These are phyloP conservation scores for Trypanosoma melophagium DNA, from an alignment of 208 protist species.

Conservation along the genomic window DNA sequence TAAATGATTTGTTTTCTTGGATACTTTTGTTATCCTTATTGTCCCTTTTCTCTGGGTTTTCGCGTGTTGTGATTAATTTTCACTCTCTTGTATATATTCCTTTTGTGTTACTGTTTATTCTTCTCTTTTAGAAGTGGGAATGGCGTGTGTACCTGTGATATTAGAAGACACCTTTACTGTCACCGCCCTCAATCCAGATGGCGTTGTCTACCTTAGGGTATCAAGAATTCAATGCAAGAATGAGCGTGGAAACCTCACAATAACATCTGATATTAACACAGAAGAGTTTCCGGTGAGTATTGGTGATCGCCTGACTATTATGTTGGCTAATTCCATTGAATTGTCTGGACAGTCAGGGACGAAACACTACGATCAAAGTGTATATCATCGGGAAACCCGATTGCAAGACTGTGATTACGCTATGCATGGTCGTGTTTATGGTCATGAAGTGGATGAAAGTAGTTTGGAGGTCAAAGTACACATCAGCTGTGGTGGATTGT, in stretches of 20 bases:
- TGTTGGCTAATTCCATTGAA: conserved; percentile 92
- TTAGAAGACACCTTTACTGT: conserved; percentile 91
- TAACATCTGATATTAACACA: conserved; percentile 94
- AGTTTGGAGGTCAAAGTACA: conserved; percentile 89
- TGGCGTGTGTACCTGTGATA: conserved; percentile 70
- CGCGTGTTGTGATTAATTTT: neutral
- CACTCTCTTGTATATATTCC: neutral
- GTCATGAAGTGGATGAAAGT: conserved; percentile 88
- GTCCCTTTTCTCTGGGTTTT: neutral
- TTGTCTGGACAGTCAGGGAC: conserved; percentile 74
- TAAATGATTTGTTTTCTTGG: neutral
- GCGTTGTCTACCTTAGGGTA: conserved; percentile 81
- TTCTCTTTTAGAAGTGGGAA: conserved; percentile 5
- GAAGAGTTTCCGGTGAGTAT: conserved; percentile 95
- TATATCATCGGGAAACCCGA: conserved; percentile 87
- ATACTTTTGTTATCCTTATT: too few species aligned
- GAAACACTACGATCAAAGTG: conserved; percentile 89
- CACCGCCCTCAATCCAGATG: conserved; percentile 72
- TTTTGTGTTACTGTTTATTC: conserved; percentile 2
- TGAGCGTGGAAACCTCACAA: conserved; percentile 69
- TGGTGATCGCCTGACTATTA: conserved; percentile 92
- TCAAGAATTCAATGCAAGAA: conserved; percentile 85
- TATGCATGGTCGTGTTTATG: conserved; percentile 97
- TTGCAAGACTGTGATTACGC: conserved; percentile 97
- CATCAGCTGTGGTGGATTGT: conserved; percentile 96